Evolutionary conservation across 1,284 basidiomycete genomes (phyloP).

Genomic region (Microbotryomycetes sp.): DNA sequence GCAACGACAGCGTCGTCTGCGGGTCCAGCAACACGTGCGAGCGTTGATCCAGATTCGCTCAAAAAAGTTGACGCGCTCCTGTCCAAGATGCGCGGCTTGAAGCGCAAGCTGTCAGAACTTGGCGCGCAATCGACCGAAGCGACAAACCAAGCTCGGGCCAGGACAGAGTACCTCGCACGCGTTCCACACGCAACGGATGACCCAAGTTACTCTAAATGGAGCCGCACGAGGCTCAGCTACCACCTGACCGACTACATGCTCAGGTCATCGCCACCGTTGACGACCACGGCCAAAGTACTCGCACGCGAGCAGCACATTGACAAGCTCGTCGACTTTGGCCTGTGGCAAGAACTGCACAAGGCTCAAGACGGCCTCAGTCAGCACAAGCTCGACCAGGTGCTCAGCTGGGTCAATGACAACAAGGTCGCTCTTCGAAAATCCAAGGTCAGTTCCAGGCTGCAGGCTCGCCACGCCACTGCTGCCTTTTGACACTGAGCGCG

Average conservation of each 20-base stretch:
- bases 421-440: constrained; percentile 82
- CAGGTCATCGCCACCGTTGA: constrained; percentile 54
- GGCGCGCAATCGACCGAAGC: constrained; percentile 8
- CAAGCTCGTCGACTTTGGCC: constrained; percentile 76
- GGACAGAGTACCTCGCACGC: constrained; percentile 58
- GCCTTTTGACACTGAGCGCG: not conserved
- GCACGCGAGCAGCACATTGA: constrained; percentile 64
- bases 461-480: not conserved
- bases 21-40: constrained; percentile 32
- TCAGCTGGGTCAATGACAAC: constrained; percentile 96
- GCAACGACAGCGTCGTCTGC: constrained; percentile 7
- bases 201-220: constrained; percentile 64
- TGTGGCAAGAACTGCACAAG: constrained; percentile 55
- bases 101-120: constrained; percentile 59
- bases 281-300: constrained; percentile 57
- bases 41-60: constrained; percentile 45
- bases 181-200: constrained; percentile 54
- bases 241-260: constrained; percentile 92
- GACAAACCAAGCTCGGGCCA: constrained; percentile 27
- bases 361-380: constrained; percentile 70
- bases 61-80: constrained; percentile 67
- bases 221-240: constrained; percentile 68
- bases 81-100: constrained; percentile 61
- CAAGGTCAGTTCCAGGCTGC: constrained; percentile 52
- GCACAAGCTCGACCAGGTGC: constrained; percentile 74